These are phyloP conservation scores for Piromyces finnis DNA, from an alignment of 192 early-diverging fungal species.

Conservation along the genomic window DNA sequence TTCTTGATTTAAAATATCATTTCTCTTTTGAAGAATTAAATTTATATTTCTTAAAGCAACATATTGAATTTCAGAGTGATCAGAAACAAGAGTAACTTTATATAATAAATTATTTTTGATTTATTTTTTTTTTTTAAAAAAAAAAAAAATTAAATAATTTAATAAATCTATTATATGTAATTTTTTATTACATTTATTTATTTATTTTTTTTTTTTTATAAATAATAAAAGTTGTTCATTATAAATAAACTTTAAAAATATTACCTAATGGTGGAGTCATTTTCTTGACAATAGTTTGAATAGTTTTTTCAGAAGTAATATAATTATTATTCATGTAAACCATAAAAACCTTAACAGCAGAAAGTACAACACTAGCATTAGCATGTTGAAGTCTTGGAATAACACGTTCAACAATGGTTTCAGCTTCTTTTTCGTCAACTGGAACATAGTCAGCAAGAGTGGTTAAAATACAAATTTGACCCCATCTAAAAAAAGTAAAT, in stretches of 20 bases:
- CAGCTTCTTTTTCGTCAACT: slow-evolving; percentile 59
- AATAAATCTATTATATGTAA: no score
- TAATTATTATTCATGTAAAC: slow-evolving; percentile 18
- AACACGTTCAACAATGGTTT: slow-evolving; percentile 74
- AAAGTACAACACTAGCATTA: slow-evolving; percentile 86
- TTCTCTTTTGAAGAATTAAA: slow-evolving; percentile 76
- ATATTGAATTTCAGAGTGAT: slow-evolving; percentile 85
- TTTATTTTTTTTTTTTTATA: no score
- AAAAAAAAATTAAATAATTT: no score
- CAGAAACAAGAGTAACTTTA: slow-evolving; percentile 3
- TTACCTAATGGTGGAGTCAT: slow-evolving; percentile 88
- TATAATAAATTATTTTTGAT: no score
- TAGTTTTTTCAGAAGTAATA: slow-evolving; percentile 52
- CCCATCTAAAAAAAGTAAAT: slow-evolving; percentile 67
- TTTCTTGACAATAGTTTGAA: slow-evolving; percentile 56
- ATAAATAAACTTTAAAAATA: no score
- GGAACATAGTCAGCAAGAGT: slow-evolving; percentile 63
- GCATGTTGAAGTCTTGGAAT: slow-evolving; percentile 87
- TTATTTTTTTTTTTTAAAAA: no score
- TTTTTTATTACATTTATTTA: no score
- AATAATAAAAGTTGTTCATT: no score
- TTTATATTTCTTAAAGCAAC: slow-evolving; percentile 93
- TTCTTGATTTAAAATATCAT: slow-evolving; percentile 74
- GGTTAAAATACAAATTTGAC: slow-evolving; percentile 78
- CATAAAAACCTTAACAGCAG: slow-evolving; percentile 49